Percentiles rank a stretch among this genome's conserved stretches.
Evolutionary conservation across 345 rosid species (phyloP).

Genomic region (Populus deltoides): DNA sequence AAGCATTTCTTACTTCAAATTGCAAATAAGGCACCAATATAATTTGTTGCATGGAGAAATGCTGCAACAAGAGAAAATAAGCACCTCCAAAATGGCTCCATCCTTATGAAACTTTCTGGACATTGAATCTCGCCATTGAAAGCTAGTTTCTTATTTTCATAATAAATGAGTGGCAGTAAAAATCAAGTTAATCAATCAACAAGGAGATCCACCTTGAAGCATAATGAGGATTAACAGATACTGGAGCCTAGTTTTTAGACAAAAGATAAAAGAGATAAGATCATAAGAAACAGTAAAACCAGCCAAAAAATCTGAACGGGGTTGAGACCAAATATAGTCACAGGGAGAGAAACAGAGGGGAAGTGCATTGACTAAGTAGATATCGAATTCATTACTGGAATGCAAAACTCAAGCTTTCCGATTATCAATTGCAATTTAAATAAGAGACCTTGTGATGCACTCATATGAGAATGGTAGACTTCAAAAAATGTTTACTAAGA

Average conservation of each 20-base stretch:
- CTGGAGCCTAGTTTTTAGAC: neutral
- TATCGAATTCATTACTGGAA: neutral
- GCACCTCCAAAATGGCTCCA: neutral
- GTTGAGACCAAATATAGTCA: neutral
- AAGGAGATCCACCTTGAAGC: neutral
- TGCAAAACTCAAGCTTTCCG: neutral
- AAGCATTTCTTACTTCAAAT: neutral
- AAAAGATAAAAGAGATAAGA: neutral
- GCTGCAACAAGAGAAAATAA: neutral
- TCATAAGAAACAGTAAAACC: neutral
- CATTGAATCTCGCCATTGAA: neutral
- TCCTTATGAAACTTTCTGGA: neutral
- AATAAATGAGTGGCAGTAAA: neutral
- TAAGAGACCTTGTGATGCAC: neutral
- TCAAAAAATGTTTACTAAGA: neutral
- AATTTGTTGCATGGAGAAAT: neutral
- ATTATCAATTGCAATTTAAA: neutral
- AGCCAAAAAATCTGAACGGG: neutral
- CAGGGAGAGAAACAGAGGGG: neutral
- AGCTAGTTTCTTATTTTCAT: neutral
- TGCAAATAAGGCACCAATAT: neutral
- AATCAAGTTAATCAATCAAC: neutral
- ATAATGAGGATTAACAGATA: neutral
- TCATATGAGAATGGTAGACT: neutral
- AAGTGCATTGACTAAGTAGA: neutral